Conservation (phyloP, 345 rosid genomes). For the Fremontodendron californicum region DNA sequence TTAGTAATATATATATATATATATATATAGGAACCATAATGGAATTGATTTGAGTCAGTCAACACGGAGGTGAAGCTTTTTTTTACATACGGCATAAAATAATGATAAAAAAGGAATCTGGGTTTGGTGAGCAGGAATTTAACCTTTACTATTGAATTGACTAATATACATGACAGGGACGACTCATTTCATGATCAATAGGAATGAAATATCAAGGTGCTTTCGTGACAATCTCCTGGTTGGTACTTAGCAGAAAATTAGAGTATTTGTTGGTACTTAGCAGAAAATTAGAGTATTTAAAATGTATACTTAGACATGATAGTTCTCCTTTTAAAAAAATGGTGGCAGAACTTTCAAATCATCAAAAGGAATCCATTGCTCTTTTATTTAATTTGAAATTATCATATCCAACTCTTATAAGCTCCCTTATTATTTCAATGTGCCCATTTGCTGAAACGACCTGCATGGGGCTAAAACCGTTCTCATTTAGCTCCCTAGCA, state of each 20-base stretch:
- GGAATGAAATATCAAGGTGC: background rate
- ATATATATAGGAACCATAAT: background rate
- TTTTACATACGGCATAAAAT: background rate
- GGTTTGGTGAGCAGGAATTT: background rate
- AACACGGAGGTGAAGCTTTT: background rate
- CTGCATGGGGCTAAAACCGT: slow-evolving; percentile 31
- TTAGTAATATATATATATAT: background rate
- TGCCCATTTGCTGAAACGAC: slow-evolving; percentile 27
- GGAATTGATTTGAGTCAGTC: background rate
- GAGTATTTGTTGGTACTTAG: too few relatives aligned
- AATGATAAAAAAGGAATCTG: background rate
- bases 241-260: background rate
- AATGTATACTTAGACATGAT: too few relatives aligned
- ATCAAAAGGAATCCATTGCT: too few relatives aligned
- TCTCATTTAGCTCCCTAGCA: too few relatives aligned
- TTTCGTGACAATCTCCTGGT: background rate
- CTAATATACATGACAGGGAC: too few relatives aligned
- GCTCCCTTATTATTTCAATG: slow-evolving; percentile 19
- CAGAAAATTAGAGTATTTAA: too few relatives aligned
- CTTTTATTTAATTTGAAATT: too few relatives aligned
- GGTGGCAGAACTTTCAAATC: too few relatives aligned
- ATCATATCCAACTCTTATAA: slow-evolving; percentile 23
- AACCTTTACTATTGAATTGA: too few relatives aligned
- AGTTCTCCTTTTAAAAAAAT: too few relatives aligned
- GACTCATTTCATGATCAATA: too few relatives aligned